These are phyloP conservation scores for Gloeopeniophorella convolvens DNA, from an alignment of 768 basidiomycete genomes.

Conservation along the genomic window DNA sequence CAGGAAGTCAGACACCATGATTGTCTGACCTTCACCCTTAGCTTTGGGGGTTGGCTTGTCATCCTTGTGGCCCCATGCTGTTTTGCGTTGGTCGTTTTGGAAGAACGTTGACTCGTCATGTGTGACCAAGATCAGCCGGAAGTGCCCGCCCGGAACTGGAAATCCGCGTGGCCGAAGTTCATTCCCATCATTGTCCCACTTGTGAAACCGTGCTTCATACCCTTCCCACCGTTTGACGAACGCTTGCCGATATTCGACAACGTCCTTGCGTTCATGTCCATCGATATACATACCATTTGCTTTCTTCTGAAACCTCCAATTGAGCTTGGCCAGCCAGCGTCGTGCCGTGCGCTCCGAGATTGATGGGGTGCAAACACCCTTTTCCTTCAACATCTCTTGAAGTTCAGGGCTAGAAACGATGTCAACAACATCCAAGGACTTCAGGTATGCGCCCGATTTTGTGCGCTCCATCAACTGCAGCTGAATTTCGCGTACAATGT, in stretches of 20 bases:
- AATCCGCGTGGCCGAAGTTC: constrained; percentile 11
- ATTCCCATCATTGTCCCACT: constrained; percentile 20
- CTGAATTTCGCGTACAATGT: constrained; percentile 26
- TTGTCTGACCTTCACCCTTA: constrained; percentile 33
- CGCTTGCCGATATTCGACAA: constrained; percentile 28
- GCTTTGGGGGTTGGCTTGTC: constrained; percentile 22
- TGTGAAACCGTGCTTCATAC: constrained; percentile 24
- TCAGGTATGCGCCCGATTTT: constrained; percentile 19
- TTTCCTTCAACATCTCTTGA: constrained; percentile 29
- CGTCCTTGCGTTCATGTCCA: constrained; percentile 34
- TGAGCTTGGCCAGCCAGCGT: constrained; percentile 34
- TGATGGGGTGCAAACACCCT: constrained; percentile 28
- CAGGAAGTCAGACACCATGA: constrained; percentile 24
- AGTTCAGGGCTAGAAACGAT: constrained; percentile 7
- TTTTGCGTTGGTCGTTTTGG: constrained; percentile 29
- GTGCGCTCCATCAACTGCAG: constrained; percentile 22
- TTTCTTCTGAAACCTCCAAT: constrained; percentile 27
- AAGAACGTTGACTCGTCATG: constrained; percentile 30
- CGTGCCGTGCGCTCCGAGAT: constrained; percentile 31
- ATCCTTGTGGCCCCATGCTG: constrained; percentile 24
- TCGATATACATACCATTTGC: constrained; percentile 28
- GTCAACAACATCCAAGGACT: constrained; percentile 12
- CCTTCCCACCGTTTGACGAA: constrained; percentile 25
- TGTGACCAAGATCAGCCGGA: constrained; percentile 19
- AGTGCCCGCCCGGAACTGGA: constrained; percentile 20